Base-by-base conservation (phyloP, 1,139 yeast species). In the Yueomyces sp. region DNA sequence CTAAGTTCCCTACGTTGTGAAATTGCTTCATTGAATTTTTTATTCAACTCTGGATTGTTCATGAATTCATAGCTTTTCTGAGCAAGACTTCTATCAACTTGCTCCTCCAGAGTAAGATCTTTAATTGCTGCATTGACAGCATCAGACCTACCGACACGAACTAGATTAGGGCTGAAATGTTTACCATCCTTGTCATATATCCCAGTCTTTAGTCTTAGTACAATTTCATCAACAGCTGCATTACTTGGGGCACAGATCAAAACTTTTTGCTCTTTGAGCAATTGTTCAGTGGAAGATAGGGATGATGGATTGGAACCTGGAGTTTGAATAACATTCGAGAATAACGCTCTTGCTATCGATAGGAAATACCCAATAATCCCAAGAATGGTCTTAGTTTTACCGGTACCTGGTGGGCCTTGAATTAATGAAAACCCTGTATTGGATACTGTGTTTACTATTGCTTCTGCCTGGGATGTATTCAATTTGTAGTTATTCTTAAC, bases 331-430 rank as follows among this genome's bases (percentile, higher is more conserved):
- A 46, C 52, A 37, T 52, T 56, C 9, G 50, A 30, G 29, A 66
- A 63, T 32, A 52, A 38, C 0, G 50, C 36, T n/a, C 55, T 60
- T 9, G 52, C 54, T 31, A 58, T 55, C 0, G 81, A 70, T 45
- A 89, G 63, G 45, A 80, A 75, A 44, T 85, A 78, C 0, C 97
- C 96, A 38, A 91, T 77, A 44, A 91, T 81, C 28, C 96, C 96
- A 38, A 93, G 63, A 65, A 93, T 91, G 0, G 99, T 93, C 58
- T 91, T 93, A 1, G 99, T 93, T 60, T 93, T 93, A 67, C 98
- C 98, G 0, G 98, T 91, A 64, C 96, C 96, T 0, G 96, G 96
- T 1, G 96, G 96, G 46, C 98, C 99, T 65, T 91, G 98, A 59
- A 91, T 87, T 42, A 91, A 69, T 0, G 95, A 81, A 58, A 93